Percentiles rank a stretch among this genome's conserved stretches.
phyloP scores from a whole-genome alignment of 2,329 filamentous ascomycete species.

The Diplodia corticola region DNA sequence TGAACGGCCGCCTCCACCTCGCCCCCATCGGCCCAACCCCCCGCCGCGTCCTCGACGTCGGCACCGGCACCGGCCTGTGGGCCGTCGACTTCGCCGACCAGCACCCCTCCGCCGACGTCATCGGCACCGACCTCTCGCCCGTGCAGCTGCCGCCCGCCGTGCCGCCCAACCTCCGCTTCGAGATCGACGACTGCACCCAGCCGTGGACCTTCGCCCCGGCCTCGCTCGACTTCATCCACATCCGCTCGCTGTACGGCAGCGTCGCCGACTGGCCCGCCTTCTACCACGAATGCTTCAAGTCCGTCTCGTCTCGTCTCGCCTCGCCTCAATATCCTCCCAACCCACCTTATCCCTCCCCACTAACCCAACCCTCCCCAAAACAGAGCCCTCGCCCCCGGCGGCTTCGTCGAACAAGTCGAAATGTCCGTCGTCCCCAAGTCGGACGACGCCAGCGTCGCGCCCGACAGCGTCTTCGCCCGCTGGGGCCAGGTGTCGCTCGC shows the following conservation, averaged over 20 bases:
- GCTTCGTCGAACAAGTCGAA: conserved; percentile 34
- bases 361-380: conserved; percentile 46
- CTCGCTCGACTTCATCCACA: conserved; percentile 31
- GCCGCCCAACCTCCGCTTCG: conserved; percentile 49
- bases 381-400: conserved; percentile 36
- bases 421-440: conserved; percentile 30
- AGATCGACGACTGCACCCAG: conserved; percentile 52
- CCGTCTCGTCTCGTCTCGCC: not conserved
- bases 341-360: conserved; percentile 38
- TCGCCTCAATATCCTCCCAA: not conserved
- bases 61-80: conserved; percentile 38
- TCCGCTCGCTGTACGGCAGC: conserved; percentile 28
- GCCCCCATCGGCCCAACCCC: conserved; percentile 32
- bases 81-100: conserved; percentile 38
- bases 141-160: conserved; percentile 46
- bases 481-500: conserved; percentile 31
- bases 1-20: conserved; percentile 39
- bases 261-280: conserved; percentile 31
- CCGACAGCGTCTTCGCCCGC: conserved; percentile 29
- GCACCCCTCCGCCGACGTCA: conserved; percentile 36
- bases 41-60: conserved; percentile 36
- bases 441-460: conserved; percentile 29
- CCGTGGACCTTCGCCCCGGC: conserved; percentile 34
- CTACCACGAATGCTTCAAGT: conserved; percentile 29
- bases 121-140: conserved; percentile 51